Conservation (phyloP, 2,329 filamentous ascomycete species). For the Diaporthe australafricana region DNA sequence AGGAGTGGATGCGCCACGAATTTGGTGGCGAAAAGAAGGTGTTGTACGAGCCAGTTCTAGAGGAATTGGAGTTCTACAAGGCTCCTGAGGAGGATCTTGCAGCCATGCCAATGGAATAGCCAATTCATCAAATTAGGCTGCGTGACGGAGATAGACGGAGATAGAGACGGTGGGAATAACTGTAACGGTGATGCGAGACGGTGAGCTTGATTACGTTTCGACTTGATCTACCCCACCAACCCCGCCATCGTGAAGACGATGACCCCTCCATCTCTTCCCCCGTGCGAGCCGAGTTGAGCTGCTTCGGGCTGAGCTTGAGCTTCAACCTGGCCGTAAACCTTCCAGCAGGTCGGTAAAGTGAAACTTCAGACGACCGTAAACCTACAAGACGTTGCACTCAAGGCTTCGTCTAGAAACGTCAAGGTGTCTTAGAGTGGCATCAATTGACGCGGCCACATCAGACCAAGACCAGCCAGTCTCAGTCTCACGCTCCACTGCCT, state of each 20-base stretch:
- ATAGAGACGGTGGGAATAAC: neutral
- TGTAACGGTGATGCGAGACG: slow-evolving; percentile 16
- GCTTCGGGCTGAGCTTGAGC: neutral
- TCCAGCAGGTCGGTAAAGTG: neutral
- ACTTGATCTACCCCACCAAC: slow-evolving; percentile 16
- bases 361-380: neutral
- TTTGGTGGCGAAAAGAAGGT: slow-evolving; percentile 13
- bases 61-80: slow-evolving; percentile 4
- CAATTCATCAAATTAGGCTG: neutral
- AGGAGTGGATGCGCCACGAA: slow-evolving; percentile 13
- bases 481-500: neutral
- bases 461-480: no score
- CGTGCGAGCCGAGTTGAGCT: neutral
- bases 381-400: neutral
- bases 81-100: neutral
- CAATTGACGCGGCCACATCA: neutral
- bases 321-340: neutral
- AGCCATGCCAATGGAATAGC: no score
- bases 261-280: neutral
- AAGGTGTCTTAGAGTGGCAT: no score
- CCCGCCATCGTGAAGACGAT: slow-evolving; percentile 4
- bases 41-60: slow-evolving; percentile 2
- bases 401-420: neutral
- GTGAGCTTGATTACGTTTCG: neutral
- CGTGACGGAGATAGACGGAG: no score